Conservation (phyloP, 805 yeast genomes). For the Hanseniaspora clermontiae region DNA sequence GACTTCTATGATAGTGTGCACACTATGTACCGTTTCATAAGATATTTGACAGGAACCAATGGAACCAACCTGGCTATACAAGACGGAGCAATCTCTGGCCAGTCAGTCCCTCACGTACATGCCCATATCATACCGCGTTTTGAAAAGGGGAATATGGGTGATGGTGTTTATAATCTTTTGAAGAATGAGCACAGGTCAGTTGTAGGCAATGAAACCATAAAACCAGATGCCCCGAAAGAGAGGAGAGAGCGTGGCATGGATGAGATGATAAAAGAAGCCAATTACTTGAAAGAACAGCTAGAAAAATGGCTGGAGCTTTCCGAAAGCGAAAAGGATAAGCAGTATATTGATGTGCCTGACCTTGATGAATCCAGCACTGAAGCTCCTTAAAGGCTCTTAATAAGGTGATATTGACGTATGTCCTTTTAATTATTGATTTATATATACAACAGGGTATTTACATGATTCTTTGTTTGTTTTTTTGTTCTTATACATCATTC, state of each 20-base stretch:
- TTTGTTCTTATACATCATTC: not conserved
- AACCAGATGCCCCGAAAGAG: conserved; percentile 25
- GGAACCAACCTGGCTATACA: conserved; percentile 83
- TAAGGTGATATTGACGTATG: conserved; percentile 14
- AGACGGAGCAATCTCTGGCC: conserved; percentile 95
- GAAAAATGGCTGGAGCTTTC: conserved; percentile 20
- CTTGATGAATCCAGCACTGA: conserved; percentile 4
- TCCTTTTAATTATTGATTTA: conserved; percentile 18
- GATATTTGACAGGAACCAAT: conserved; percentile 59
- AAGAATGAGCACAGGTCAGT: conserved; percentile 40
- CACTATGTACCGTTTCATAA: conserved; percentile 54
- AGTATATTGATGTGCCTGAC: not conserved
- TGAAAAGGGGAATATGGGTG: conserved; percentile 46
- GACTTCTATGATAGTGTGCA: conserved; percentile 76
- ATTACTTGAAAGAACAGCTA: conserved; percentile 35
- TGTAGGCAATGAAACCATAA: conserved; percentile 19
- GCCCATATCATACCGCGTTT: conserved; percentile 86
- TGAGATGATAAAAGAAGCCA: conserved; percentile 64
- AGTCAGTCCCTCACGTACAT: conserved; percentile 88
- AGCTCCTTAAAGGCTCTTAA: conserved; percentile 12
- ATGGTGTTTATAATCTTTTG: conserved; percentile 55
- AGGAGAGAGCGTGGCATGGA: conserved; percentile 47
- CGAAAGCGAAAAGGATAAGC: not conserved
- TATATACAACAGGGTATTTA: not conserved
- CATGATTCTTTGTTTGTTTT: conserved; percentile 6